Evolutionary conservation across 305 asterid species (phyloP).

Genomic region (Fraxinus greggii): DNA sequence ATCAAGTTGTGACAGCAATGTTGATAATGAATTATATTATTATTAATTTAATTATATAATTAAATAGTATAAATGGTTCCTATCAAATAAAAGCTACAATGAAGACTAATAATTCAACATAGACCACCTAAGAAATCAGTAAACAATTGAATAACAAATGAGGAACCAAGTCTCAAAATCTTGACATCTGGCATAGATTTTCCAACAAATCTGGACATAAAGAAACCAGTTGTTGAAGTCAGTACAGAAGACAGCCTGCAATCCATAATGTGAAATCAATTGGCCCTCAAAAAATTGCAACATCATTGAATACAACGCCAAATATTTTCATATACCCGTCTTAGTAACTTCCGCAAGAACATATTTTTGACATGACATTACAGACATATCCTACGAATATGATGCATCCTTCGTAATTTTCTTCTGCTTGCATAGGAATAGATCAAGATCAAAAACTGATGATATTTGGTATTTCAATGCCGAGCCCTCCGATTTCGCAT

Average conservation of each 20-base stretch:
- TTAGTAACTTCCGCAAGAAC: constrained; percentile 2
- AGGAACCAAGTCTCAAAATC: background rate
- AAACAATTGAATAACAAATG: background rate
- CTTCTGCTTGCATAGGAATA: background rate
- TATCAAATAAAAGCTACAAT: background rate
- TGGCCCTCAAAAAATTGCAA: constrained; percentile 6
- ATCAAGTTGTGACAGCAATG: background rate
- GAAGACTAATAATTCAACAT: background rate
- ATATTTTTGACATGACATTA: background rate
- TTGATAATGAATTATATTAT: background rate
- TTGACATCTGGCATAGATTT: background rate
- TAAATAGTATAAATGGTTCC: background rate
- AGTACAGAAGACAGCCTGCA: background rate
- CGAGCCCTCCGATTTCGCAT: constrained; percentile 54
- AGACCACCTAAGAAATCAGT: background rate
- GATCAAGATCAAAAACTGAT: background rate
- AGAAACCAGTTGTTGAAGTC: background rate
- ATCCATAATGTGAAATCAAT: background rate
- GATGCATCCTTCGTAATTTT: background rate
- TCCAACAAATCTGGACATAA: background rate
- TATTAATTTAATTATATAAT: background rate
- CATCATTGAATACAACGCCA: constrained; percentile 1
- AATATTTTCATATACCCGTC: background rate
- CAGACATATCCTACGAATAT: background rate
- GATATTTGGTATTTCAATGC: constrained; percentile 39